Evolutionary conservation across 2,329 filamentous ascomycete genomes (phyloP).

Genomic region (Mycosphaerelloides madeirae): DNA sequence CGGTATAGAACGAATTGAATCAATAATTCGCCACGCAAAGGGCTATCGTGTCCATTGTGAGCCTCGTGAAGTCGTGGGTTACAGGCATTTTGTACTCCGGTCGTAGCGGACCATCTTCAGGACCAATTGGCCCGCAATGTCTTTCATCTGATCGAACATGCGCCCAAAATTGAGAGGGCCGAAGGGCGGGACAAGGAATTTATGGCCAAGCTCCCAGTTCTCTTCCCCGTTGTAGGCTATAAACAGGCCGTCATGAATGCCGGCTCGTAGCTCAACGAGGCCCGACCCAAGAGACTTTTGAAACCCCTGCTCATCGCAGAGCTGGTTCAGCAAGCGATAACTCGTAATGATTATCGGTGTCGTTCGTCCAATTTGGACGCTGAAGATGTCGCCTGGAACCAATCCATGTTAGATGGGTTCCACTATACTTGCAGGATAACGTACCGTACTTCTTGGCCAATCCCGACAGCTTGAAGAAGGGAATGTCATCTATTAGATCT

Average conservation of each 20-base stretch:
- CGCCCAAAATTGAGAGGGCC: conserved; percentile 61
- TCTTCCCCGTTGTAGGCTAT: conserved; percentile 47
- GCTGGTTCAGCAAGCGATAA: conserved; percentile 34
- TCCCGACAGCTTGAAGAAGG: conserved; percentile 54
- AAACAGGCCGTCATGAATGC: conserved; percentile 62
- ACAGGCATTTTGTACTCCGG: conserved; percentile 53
- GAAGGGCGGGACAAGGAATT: conserved; percentile 63
- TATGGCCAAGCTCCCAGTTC: conserved; percentile 36
- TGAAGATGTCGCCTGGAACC: conserved; percentile 24
- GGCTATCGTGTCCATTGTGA: conserved; percentile 67
- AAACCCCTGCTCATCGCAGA: conserved; percentile 47
- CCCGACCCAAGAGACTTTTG: conserved; percentile 51
- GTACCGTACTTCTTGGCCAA: conserved; percentile 22
- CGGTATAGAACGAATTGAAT: conserved; percentile 65
- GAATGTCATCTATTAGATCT: conserved; percentile 58
- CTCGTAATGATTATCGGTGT: conserved; percentile 21
- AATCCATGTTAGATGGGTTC: too few relatives aligned
- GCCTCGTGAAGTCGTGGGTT: conserved; percentile 65
- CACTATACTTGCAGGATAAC: neutral
- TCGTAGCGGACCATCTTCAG: conserved; percentile 44
- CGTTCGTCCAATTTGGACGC: conserved; percentile 15
- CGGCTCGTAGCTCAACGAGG: conserved; percentile 55
- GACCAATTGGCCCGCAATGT: conserved; percentile 32
- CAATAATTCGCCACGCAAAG: conserved; percentile 53
- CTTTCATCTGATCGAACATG: conserved; percentile 53